These are phyloP conservation scores for Zoysia matrella DNA, from an alignment of 202 grass and related monocot genomes.

Conservation along the genomic window DNA sequence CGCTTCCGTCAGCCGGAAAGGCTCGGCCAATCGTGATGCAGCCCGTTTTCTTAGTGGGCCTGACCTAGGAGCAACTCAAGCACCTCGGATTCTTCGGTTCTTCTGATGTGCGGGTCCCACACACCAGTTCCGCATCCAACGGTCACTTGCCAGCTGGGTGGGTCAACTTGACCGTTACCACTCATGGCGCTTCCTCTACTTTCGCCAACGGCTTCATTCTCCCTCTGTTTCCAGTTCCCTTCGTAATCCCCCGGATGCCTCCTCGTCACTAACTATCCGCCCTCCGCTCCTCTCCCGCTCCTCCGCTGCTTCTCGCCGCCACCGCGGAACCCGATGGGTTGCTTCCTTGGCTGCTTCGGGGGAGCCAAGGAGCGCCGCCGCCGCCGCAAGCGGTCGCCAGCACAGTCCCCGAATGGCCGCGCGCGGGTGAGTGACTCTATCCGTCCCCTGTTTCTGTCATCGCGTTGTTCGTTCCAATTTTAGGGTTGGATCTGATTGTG, in stretches of 20 bases:
- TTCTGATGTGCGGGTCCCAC: background rate
- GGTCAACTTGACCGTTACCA: constrained; percentile 58
- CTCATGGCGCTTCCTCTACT: constrained; percentile 10
- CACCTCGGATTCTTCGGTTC: background rate
- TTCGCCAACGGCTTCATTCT: constrained; percentile 40
- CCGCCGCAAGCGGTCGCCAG: constrained; percentile 57
- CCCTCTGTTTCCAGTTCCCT: constrained; percentile 4
- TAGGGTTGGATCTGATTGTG: constrained; percentile 11
- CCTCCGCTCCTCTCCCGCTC: background rate
- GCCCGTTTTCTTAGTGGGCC: background rate
- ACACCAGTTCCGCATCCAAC: constrained; percentile 47
- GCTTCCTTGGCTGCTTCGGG: constrained; percentile 94
- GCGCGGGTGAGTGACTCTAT: constrained; percentile 38
- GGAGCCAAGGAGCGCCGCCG: constrained; percentile 60
- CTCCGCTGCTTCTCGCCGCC: background rate
- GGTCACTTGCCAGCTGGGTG: constrained; percentile 54
- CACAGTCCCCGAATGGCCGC: constrained; percentile 52
- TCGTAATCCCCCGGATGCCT: constrained; percentile 27
- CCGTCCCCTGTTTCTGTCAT: background rate
- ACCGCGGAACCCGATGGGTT: constrained; percentile 60
- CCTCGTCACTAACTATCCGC: constrained; percentile 24
- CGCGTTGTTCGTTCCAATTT: constrained; percentile 6
- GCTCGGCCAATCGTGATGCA: background rate
- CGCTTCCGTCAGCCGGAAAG: background rate
- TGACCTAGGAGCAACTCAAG: background rate